These are phyloP conservation scores for Arthrobotrys conoides DNA, from an alignment of 2,329 filamentous ascomycete species.

Conservation along the genomic window DNA sequence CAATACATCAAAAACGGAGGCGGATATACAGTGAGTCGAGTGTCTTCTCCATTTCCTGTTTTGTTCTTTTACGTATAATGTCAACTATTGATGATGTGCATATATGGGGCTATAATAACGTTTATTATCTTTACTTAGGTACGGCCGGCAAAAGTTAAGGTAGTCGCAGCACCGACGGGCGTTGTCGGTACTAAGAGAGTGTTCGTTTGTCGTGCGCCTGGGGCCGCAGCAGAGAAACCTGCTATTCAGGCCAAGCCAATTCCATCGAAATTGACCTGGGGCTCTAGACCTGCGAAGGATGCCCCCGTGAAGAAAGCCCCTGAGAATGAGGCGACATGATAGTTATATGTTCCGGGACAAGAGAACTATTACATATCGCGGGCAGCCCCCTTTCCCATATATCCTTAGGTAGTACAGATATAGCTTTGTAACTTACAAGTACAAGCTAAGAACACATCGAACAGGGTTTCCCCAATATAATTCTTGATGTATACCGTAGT, in stretches of 20 bases:
- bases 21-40: slow-evolving; percentile 3
- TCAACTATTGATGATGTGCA: background rate
- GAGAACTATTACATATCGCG: too few species aligned
- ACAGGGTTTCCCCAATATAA: too few species aligned
- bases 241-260: background rate
- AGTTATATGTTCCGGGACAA: too few species aligned
- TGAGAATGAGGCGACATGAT: background rate
- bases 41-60: background rate
- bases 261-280: slow-evolving; percentile 10
- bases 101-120: background rate
- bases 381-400: too few species aligned
- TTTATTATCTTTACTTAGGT: background rate
- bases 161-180: background rate
- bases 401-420: too few species aligned
- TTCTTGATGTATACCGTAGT: too few species aligned
- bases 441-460: too few species aligned
- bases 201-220: slow-evolving; percentile 2
- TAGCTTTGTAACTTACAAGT: too few species aligned
- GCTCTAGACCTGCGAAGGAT: background rate
- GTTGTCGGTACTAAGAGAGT: background rate
- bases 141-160: background rate
- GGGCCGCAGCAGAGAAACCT: background rate
- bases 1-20: background rate
- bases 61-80: background rate
- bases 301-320: background rate